These are phyloP conservation scores for Fusarium ramigenum DNA, from an alignment of 2,329 filamentous ascomycete genomes.

Conservation along the genomic window DNA sequence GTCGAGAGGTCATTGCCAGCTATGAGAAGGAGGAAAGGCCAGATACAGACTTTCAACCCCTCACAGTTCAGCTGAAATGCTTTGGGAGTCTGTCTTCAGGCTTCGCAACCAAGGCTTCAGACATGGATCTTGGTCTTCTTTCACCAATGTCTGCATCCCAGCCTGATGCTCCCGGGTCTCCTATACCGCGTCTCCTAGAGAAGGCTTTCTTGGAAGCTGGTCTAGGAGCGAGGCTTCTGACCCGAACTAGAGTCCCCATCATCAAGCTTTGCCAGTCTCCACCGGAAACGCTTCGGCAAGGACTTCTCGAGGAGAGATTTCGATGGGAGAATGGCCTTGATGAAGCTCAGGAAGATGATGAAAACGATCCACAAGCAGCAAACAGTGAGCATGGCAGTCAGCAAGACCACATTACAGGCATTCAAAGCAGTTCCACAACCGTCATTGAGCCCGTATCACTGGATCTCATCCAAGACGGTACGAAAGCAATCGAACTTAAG, in stretches of 20 bases:
- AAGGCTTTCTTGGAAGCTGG: slow-evolving; percentile 76
- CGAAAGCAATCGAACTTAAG: slow-evolving; percentile 48
- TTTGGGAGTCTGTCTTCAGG: slow-evolving; percentile 87
- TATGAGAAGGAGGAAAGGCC: slow-evolving; percentile 58
- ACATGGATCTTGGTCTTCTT: slow-evolving; percentile 87
- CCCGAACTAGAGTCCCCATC: slow-evolving; percentile 83
- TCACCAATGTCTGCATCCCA: slow-evolving; percentile 67
- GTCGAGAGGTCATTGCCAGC: slow-evolving; percentile 65
- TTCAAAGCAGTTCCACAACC: slow-evolving; percentile 7
- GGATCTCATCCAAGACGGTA: slow-evolving; percentile 13
- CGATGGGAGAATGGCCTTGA: slow-evolving; percentile 74
- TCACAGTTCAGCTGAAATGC: slow-evolving; percentile 74
- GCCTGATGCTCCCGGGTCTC: slow-evolving; percentile 63
- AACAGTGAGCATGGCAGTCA: slow-evolving; percentile 41
- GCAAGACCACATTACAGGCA: background rate
- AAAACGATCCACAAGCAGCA: slow-evolving; percentile 44
- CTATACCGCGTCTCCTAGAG: slow-evolving; percentile 79
- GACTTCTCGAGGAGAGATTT: slow-evolving; percentile 70
- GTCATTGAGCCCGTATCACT: slow-evolving; percentile 37
- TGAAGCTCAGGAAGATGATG: slow-evolving; percentile 51
- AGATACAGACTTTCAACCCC: slow-evolving; percentile 57
- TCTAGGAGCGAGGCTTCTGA: slow-evolving; percentile 79
- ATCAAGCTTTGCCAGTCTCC: slow-evolving; percentile 86
- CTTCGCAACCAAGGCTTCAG: slow-evolving; percentile 87
- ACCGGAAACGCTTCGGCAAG: slow-evolving; percentile 64